These are phyloP conservation scores for Nigrograna mackinnonii DNA, from an alignment of 2,329 filamentous ascomycete genomes.

Conservation along the genomic window DNA sequence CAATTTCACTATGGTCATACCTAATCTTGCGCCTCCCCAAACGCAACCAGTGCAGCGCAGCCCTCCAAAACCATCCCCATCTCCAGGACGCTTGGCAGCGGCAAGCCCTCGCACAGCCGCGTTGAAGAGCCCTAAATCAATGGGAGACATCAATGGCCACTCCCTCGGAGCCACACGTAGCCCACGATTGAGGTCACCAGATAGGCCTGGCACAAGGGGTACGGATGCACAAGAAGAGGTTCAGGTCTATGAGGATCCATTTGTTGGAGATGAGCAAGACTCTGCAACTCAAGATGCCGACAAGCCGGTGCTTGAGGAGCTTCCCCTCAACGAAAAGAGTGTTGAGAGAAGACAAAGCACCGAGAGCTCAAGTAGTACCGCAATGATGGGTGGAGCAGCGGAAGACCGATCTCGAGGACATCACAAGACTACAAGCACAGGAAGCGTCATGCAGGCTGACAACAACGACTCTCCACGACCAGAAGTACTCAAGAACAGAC, in stretches of 20 bases:
- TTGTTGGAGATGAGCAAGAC: constrained; percentile 41
- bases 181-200: constrained; percentile 34
- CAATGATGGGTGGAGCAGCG: constrained; percentile 27
- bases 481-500: constrained; percentile 50
- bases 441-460: constrained; percentile 37
- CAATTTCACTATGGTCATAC: constrained; percentile 57
- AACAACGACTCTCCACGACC: constrained; percentile 34
- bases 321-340: constrained; percentile 54
- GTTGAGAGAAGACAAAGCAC: constrained; percentile 35
- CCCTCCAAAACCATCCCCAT: constrained; percentile 31
- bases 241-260: constrained; percentile 59
- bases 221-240: constrained; percentile 46
- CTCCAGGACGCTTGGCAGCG: constrained; percentile 26
- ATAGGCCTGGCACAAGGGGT: constrained; percentile 34
- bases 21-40: constrained; percentile 37
- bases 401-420: constrained; percentile 33
- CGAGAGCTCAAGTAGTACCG: constrained; percentile 25
- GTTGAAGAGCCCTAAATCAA: constrained; percentile 33
- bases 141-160: constrained; percentile 22
- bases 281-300: constrained; percentile 33
- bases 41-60: constrained; percentile 31
- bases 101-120: constrained; percentile 28
- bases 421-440: constrained; percentile 42
- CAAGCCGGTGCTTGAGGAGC: constrained; percentile 53
- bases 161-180: constrained; percentile 25